A percentile compares a stretch with the other conserved stretches of the same genome.
phyloP scores from a whole-genome alignment of 176 grass and related monocot species.

The Hsuehochloa calcarea region DNA sequence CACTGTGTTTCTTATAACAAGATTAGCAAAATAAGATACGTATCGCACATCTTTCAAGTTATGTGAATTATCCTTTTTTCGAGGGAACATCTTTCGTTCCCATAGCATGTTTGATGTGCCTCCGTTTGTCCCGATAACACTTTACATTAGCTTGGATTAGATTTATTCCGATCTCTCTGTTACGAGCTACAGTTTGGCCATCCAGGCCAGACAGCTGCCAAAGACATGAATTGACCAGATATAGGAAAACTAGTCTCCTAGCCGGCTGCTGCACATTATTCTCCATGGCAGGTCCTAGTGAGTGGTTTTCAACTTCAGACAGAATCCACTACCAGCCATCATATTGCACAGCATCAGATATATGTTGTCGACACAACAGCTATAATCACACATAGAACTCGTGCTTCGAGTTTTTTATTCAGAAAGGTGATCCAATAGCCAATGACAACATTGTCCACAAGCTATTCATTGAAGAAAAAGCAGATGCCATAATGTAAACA shows the following conservation, averaged over 20 bases:
- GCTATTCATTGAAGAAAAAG: not conserved
- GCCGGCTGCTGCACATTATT: conserved; percentile 5
- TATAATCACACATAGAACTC: not conserved
- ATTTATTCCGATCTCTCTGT: not conserved
- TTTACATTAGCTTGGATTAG: not conserved
- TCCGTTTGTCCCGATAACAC: not conserved
- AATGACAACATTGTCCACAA: conserved; percentile 40
- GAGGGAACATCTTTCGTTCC: not conserved
- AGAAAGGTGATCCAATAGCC: not conserved
- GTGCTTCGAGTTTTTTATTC: not conserved
- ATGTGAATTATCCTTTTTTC: not conserved
- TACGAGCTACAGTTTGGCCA: not conserved
- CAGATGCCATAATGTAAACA: conserved; percentile 39
- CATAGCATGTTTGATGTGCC: not conserved
- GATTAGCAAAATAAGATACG: not conserved
- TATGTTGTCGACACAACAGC: not conserved
- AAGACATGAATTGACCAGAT: conserved; percentile 13
- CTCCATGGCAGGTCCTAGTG: not conserved
- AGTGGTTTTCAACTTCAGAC: not conserved
- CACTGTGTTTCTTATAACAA: not conserved
- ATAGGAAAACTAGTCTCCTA: not conserved
- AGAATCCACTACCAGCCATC: conserved; percentile 19
- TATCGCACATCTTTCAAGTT: not conserved
- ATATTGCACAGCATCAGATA: conserved; percentile 22
- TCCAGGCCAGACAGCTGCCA: not conserved